Evolutionary conservation across 306 rosid genomes (phyloP).

Genomic region (Quercus glauca): DNA sequence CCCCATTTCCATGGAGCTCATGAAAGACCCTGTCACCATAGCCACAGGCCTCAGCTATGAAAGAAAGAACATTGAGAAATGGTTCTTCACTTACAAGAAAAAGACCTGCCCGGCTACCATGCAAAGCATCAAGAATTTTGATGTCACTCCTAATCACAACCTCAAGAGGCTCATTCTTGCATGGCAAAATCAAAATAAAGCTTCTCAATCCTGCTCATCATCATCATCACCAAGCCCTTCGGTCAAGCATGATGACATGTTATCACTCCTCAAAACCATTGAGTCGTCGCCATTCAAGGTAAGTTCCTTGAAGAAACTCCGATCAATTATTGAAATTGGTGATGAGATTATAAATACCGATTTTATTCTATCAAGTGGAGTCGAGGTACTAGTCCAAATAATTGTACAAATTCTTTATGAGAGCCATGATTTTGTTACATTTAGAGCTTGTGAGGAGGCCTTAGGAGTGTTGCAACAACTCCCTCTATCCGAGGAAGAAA

Average conservation of each 20-base stretch:
- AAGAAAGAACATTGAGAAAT: slow-evolving; percentile 44
- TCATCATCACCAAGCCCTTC: neutral
- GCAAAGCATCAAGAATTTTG: slow-evolving; percentile 30
- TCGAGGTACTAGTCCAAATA: slow-evolving; percentile 31
- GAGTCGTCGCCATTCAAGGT: slow-evolving; percentile 57
- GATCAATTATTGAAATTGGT: slow-evolving; percentile 31
- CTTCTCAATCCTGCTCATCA: neutral
- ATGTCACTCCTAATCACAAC: slow-evolving; percentile 44
- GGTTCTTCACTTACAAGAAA: slow-evolving; percentile 55
- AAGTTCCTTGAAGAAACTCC: slow-evolving; percentile 38
- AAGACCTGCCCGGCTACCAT: slow-evolving; percentile 56
- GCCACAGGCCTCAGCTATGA: slow-evolving; percentile 55
- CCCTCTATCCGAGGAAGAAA: slow-evolving; percentile 16
- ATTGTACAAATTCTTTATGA: slow-evolving; percentile 29
- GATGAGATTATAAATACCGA: slow-evolving; percentile 15
- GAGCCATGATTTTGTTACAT: slow-evolving; percentile 32
- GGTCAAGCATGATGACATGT: slow-evolving; percentile 21
- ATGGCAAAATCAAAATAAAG: slow-evolving; percentile 25
- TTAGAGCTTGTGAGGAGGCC: slow-evolving; percentile 53
- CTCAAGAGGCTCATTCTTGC: slow-evolving; percentile 51
- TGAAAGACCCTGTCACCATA: slow-evolving; percentile 51
- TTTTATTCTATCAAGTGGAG: slow-evolving; percentile 26
- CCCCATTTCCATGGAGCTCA: slow-evolving; percentile 54
- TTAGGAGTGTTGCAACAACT: slow-evolving; percentile 37
- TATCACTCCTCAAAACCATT: slow-evolving; percentile 27